Evolutionary conservation across 108 stramenopile species (phyloP), one percentile per base, ranked within the genome.

Genomic region (Cyclotella kingstonii): DNA sequence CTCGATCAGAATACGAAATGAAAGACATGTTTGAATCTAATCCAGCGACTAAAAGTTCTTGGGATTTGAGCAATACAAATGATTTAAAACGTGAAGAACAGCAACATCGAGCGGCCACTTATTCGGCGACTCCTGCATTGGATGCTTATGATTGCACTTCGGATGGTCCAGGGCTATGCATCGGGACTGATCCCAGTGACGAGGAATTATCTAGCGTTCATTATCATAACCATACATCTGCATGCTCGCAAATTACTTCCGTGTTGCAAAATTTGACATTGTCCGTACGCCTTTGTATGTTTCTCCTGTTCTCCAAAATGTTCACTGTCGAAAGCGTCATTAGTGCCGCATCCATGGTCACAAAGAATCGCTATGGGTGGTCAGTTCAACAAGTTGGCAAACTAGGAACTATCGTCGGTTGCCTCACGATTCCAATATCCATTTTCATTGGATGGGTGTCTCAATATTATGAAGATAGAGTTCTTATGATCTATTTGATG

Each of bases 281-380:
- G 26, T 77, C 88, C 3, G 83, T 84, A 0, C 77, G 73, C 21
- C 45, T 89, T 2, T 89, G 84, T 60, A 66, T 90, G 60, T 66
- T 71, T 17, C 70, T 89, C 14, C 55, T 88, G n/a, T 91, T 95
- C 66, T 67, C 81, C 43, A 90, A 90, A 65, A 87, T 85, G 39
- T 91, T 95, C 64, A 80, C 86, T 10, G 79, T 88, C 7, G 91
- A 95, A 75, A 79, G 78, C 12, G 53, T 89, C 22, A 83, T 87
- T 12, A 85, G 86, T 36, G 81, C 83, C 25, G 86, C 86, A 14
- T 81, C 85, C 11, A 76, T 84, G 42, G 47, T 95, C 14, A 83
- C 90, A 30, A 91, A 90, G 68, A 84, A 90, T 73, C 75, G 87
- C 41, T 95, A 89, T 56, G 76, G 70, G 5, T 95, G 94, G 94